These are phyloP conservation scores for Calonectria pseudoturangicola DNA, from an alignment of 2,329 filamentous ascomycete species.

Conservation along the genomic window DNA sequence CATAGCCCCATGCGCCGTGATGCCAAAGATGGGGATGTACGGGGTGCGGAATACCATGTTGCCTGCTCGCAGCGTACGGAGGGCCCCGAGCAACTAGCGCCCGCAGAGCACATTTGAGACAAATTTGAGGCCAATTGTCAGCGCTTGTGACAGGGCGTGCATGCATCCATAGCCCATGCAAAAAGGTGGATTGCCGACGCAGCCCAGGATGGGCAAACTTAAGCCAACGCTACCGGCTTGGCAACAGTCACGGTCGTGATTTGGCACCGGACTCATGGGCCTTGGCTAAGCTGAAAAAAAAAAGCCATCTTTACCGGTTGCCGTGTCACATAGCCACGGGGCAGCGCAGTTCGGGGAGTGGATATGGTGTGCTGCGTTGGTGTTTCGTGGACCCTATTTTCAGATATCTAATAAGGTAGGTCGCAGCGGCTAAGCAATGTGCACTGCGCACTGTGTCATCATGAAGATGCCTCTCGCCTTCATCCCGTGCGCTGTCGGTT, in stretches of 20 bases:
- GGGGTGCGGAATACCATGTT: background rate
- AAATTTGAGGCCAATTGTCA: conserved; percentile 29
- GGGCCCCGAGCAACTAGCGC: background rate
- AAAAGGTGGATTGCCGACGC: conserved; percentile 10
- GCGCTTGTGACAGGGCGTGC: conserved; percentile 19
- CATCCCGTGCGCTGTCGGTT: background rate
- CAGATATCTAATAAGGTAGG: background rate
- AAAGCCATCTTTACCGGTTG: background rate
- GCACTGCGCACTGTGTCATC: background rate
- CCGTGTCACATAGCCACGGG: background rate
- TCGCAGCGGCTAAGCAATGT: background rate
- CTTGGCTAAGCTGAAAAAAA: background rate
- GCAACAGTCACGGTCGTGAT: background rate
- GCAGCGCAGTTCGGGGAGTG: background rate
- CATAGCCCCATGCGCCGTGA: conserved; percentile 58
- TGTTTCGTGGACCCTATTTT: background rate
- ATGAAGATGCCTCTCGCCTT: background rate
- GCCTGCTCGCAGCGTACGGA: background rate
- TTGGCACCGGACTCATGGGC: background rate
- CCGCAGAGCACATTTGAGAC: conserved; percentile 1
- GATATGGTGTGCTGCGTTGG: background rate
- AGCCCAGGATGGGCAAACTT: background rate
- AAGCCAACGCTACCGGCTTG: background rate
- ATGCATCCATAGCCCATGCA: conserved; percentile 24
- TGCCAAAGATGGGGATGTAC: conserved; percentile 46